A percentile compares a stretch with the other conserved stretches of the same genome.
Evolutionary conservation across 495 filamentous ascomycete genomes (phyloP).

Genomic region (Thozetella sp.): DNA sequence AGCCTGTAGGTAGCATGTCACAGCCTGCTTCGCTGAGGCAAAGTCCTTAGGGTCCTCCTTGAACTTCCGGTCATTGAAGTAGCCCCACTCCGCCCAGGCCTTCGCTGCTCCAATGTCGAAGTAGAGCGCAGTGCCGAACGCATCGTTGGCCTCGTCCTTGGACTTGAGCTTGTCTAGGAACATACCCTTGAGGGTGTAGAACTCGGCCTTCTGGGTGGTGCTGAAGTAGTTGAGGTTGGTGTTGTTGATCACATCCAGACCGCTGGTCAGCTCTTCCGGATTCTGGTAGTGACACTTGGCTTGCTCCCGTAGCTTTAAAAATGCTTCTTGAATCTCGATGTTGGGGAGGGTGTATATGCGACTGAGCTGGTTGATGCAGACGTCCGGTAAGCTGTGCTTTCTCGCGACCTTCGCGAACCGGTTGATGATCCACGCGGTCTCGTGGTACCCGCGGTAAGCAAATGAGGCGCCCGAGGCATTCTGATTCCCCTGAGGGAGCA

Average conservation of each 20-base stretch:
- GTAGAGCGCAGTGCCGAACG: slow-evolving; percentile 91
- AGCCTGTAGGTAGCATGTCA: slow-evolving; percentile 96
- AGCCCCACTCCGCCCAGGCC: slow-evolving; percentile 99
- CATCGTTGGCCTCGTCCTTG: slow-evolving; percentile 86
- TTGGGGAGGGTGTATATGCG: slow-evolving; percentile 98
- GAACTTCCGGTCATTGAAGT: slow-evolving; percentile 94
- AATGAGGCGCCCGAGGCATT: slow-evolving; percentile 82
- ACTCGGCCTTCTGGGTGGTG: slow-evolving; percentile 93
- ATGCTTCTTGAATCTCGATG: slow-evolving; percentile 99
- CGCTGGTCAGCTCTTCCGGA: slow-evolving; percentile 82
- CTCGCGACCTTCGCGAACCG: slow-evolving; percentile 96
- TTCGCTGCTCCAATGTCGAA: slow-evolving; percentile 95
- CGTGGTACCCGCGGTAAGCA: slow-evolving; percentile 95
- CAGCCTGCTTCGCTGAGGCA: slow-evolving; percentile 80
- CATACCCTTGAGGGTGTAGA: slow-evolving; percentile 99
- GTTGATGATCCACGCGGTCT: slow-evolving; percentile 99
- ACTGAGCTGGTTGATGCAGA: slow-evolving; percentile 94
- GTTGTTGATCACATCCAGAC: slow-evolving; percentile 98
- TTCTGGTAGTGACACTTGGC: slow-evolving; percentile 99
- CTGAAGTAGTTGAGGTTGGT: slow-evolving; percentile 99
- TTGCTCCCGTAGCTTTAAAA: slow-evolving; percentile 95
- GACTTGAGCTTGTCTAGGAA: slow-evolving; percentile 92
- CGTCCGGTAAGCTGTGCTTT: slow-evolving; percentile 94
- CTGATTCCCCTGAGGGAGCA: slow-evolving; percentile 76
- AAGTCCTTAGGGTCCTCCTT: slow-evolving; percentile 83